These are phyloP conservation scores for Diutina neorugosa DNA, from an alignment of 1,139 yeast genomes.

Conservation along the genomic window DNA sequence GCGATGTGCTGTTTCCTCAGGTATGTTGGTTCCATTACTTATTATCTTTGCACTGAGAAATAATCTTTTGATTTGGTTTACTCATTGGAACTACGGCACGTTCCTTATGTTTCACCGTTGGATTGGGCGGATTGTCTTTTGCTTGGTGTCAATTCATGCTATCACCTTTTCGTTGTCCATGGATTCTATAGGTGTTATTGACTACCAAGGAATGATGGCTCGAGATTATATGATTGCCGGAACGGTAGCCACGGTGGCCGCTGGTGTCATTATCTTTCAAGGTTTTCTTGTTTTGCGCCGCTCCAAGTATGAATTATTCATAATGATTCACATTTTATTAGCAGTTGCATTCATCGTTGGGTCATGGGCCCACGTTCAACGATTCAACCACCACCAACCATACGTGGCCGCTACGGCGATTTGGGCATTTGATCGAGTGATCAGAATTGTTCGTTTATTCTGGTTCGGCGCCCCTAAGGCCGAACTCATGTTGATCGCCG, in stretches of 20 bases:
- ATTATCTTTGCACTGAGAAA: background rate
- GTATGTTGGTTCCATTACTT: background rate
- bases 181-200: background rate
- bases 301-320: constrained; percentile 50
- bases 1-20: background rate
- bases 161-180: background rate
- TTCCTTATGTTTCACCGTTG: constrained; percentile 3
- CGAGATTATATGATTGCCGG: constrained; percentile 3
- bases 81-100: background rate
- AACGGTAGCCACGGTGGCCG: background rate
- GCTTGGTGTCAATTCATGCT: background rate
- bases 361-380: constrained; percentile 43
- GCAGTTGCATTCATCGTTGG: constrained; percentile 46
- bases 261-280: background rate
- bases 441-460: background rate
- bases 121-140: constrained; percentile 2
- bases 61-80: background rate
- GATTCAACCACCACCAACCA: background rate
- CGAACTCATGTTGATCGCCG: background rate
- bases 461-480: constrained; percentile 2
- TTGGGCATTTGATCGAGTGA: background rate
- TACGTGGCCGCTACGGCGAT: background rate
- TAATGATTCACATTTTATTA: constrained; percentile 43
- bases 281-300: constrained; percentile 36
- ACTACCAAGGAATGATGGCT: background rate